Percentiles rank a stretch among this genome's conserved stretches.
Evolutionary conservation across 1,139 yeast species (phyloP).

Genomic region (Pichia sp.): DNA sequence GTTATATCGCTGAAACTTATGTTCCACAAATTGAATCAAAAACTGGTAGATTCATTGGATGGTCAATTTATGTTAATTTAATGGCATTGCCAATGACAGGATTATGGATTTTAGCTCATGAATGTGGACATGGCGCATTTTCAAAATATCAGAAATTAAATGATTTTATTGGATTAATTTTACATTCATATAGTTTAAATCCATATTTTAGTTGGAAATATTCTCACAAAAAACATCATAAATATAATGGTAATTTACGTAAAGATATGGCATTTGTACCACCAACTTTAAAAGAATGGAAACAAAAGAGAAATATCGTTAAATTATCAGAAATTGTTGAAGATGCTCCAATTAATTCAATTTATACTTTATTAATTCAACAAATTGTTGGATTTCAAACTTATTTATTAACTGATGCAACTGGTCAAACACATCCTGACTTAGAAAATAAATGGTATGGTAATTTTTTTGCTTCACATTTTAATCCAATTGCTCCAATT

Average conservation of each 20-base stretch:
- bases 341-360: constrained; percentile 66
- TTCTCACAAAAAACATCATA: constrained; percentile 80
- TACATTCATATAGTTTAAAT: constrained; percentile 71
- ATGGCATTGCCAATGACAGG: constrained; percentile 66
- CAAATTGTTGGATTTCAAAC: constrained; percentile 72
- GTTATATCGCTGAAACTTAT: constrained; percentile 46
- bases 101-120: constrained; percentile 82
- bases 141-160: constrained; percentile 63
- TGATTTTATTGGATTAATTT: constrained; percentile 74
- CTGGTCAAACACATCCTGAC: constrained; percentile 64
- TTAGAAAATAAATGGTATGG: constrained; percentile 31
- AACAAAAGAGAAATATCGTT: constrained; percentile 33
- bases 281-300: constrained; percentile 45
- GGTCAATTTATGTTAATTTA: constrained; percentile 38
- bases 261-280: constrained; percentile 84
- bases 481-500: constrained; percentile 39
- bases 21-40: constrained; percentile 46
- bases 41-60: constrained; percentile 41
- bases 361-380: constrained; percentile 52
- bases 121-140: constrained; percentile 86
- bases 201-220: constrained; percentile 87
- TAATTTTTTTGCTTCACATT: constrained; percentile 49
- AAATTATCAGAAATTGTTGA: constrained; percentile 55
- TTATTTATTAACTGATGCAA: constrained; percentile 62
- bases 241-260: constrained; percentile 76